Conservation (phyloP, 148 eudicot genomes). For the Vaccinium myrtillus region DNA sequence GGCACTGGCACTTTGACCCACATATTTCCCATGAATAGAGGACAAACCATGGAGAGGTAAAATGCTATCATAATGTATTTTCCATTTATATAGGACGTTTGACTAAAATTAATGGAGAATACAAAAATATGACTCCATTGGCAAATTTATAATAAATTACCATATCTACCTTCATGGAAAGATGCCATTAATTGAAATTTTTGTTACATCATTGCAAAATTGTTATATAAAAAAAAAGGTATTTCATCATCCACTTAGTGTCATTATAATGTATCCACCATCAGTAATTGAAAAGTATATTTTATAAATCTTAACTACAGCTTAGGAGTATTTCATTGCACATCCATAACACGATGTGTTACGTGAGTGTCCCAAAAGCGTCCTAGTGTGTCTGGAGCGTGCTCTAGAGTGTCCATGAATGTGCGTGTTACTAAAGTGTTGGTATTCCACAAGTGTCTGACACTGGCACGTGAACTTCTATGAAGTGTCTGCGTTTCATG, state of each 20-base stretch:
- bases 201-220: not conserved
- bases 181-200: not conserved
- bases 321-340: not conserved
- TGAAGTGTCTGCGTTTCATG: not conserved
- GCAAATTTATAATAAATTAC: not conserved
- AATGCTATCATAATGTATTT: not conserved
- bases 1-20: not conserved
- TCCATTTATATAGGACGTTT: not conserved
- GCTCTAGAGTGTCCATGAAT: not conserved
- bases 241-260: not conserved
- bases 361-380: not conserved
- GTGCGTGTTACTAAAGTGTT: not conserved
- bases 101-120: not conserved
- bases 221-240: not conserved
- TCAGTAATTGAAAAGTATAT: not conserved
- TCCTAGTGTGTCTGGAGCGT: not conserved
- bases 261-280: not conserved
- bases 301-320: not conserved
- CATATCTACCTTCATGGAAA: not conserved
- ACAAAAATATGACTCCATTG: not conserved
- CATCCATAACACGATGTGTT: not conserved
- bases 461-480: not conserved
- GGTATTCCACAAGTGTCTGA: not conserved
- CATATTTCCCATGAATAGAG: not conserved
- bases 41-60: not conserved